Evolutionary conservation across 805 yeast species (phyloP).

Genomic region (Scheffersomyces ergatensis): DNA sequence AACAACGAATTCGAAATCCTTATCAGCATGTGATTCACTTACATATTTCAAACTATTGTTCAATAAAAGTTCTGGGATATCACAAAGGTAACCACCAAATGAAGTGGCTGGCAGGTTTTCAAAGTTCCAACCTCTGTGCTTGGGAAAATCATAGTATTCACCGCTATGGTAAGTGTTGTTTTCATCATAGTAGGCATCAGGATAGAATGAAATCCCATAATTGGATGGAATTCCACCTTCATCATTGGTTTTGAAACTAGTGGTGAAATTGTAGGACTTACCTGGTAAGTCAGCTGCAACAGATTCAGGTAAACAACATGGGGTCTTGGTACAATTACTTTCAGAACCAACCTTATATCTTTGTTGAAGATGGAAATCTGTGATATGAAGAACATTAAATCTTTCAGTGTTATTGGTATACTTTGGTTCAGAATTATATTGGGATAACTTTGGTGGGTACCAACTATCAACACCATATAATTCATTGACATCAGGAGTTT

Average conservation of each 20-base stretch:
- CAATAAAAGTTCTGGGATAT: constrained; percentile 61
- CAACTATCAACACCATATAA: constrained; percentile 22
- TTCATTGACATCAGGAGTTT: constrained; percentile 46
- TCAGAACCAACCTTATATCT: constrained; percentile 55
- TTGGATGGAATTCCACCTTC: constrained; percentile 2
- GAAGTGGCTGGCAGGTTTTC: constrained; percentile 50
- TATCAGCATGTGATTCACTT: constrained; percentile 12
- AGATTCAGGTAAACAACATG: constrained; percentile 62
- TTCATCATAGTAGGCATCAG: constrained; percentile 27
- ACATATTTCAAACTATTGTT: constrained; percentile 48
- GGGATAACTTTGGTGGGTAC: constrained; percentile 33
- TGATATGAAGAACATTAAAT: constrained; percentile 62
- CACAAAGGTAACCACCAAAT: constrained; percentile 63
- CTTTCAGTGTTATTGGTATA: constrained; percentile 27
- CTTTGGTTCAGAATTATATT: constrained; percentile 24
- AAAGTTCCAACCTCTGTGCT: constrained; percentile 19
- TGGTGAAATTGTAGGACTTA: constrained; percentile 28
- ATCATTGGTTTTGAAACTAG: constrained; percentile 17
- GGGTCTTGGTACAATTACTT: constrained; percentile 49
- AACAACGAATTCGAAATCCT: constrained; percentile 55
- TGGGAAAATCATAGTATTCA: constrained; percentile 30
- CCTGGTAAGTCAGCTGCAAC: constrained; percentile 29
- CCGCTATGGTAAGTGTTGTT: constrained; percentile 26
- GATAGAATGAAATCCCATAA: constrained; percentile 12
- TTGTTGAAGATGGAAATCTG: constrained; percentile 63